Evolutionary conservation across 169 alveolate genomes (phyloP).

Genomic region (Cryptosporidium canis): DNA sequence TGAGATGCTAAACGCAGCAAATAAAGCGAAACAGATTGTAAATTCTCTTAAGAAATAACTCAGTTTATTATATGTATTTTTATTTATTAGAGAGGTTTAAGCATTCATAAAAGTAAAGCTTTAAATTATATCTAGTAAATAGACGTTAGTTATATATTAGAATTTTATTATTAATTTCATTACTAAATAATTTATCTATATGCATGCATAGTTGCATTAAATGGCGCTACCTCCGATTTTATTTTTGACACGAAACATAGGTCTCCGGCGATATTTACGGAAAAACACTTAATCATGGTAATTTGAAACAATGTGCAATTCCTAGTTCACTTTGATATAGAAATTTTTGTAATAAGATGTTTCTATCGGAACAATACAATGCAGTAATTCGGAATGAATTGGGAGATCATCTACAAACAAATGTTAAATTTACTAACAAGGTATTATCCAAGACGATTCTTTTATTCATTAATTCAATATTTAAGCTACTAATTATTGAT

Average conservation of each 20-base stretch:
- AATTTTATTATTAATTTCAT: too few species aligned
- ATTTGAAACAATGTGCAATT: not conserved
- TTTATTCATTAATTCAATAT: not conserved
- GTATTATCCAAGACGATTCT: not conserved
- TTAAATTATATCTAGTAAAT: too few species aligned
- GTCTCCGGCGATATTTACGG: not conserved
- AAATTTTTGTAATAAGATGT: not conserved
- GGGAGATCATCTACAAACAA: not conserved
- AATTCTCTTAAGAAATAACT: constrained; percentile 6
- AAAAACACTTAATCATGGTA: not conserved
- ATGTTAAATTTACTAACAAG: not conserved
- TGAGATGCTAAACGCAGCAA: constrained; percentile 62
- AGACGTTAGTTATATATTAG: too few species aligned
- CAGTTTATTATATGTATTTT: too few species aligned
- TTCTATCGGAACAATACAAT: not conserved
- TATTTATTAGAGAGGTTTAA: too few species aligned
- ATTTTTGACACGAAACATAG: not conserved
- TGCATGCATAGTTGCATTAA: not conserved
- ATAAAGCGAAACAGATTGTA: constrained; percentile 29
- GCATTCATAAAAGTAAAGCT: too few species aligned
- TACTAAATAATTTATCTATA: too few species aligned
- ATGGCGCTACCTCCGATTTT: not conserved
- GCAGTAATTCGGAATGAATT: not conserved
- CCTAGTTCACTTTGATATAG: not conserved
- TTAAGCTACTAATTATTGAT: not conserved